Base-by-base conservation (phyloP, 2,329 filamentous ascomycete species). In the Coccinonectria pachysandricola region DNA sequence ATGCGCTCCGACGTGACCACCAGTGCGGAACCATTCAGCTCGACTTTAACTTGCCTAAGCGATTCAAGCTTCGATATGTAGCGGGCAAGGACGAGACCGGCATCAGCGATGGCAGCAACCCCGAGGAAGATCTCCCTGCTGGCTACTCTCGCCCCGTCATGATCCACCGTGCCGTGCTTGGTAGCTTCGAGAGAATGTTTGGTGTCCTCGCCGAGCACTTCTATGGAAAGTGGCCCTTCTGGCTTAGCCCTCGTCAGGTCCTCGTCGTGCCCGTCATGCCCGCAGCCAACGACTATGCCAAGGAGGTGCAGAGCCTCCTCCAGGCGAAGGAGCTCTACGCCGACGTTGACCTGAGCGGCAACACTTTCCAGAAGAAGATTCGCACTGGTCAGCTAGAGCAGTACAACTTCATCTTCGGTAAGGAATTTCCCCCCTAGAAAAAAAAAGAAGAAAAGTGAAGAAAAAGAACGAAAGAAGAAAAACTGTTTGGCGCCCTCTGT, bases 331-430 rank as follows among this genome's bases (percentile, higher is more conserved):
- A 66, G 24, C 71, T 88, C 54, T 80, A 75, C 55, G 75, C 74
- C 31, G 54, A 79, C 46, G 72, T 74, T 20, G 57, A 60, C 30
- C 36, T 59, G 28, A 49, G 71, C 41, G 75, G 79, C 45, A 85
- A 88, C 59, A 91, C 82, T 6, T 74, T 91, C 59, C 78, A 85
- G 54, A 88, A 91, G 71, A 91, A 91, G 73, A 85, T 91, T 42
- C 77, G 82, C 43, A 86, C 71, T 30, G 83, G 76, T 9, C 83
- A 91, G 57, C 56, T 88, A 44, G 67, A 77, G 27, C 78, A 86
- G 56, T 88, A 87, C 62, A 87, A 87, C 62, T 86, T 81, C 56
- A 81, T 86, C 44, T 81, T 87, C 46, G 71, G 72, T 75, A 56
- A 54, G 43, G 28, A 19, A 7, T 10, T 19, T 10, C 10, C 17